Base-by-base conservation (phyloP, 768 basidiomycete species). In the Pisolithus marmoratus region DNA sequence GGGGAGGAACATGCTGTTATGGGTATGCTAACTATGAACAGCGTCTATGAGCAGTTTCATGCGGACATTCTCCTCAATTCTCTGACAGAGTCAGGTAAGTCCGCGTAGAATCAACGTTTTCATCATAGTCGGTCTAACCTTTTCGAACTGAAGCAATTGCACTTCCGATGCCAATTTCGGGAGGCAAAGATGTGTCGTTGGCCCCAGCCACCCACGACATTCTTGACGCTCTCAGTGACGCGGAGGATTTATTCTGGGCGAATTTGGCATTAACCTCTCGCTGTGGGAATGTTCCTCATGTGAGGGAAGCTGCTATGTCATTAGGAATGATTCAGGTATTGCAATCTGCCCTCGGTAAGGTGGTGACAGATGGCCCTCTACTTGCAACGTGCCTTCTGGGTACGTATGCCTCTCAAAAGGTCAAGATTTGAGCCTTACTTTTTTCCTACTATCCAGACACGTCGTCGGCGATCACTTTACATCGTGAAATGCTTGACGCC, bases 41-140 rank as follows among this genome's bases (percentile, higher is more conserved):
- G 84, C 24, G 87, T 87, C 1, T 84, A 94, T 58, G 77, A 78
- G 36, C 83, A 82, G 7, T 91, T 95, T 73, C 81, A 81, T 29
- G 77, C 82, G 0, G 94, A 97, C 63, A 88, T 96, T 73, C 89
- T 94, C 64, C 73, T 96, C 52, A 93, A 86, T 61, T 94, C 94
- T 17, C 71, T 97, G 22, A 80, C 86, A 0, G 95, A 98, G 64
- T 95, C 95, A 1, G 85, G 94, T 95, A 60, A 34, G 90, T 71
- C 15, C n/a, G 40, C 24, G 34, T 52, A 9, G 23, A 42, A 36
- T n/a, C 34, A 20, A 45, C 40, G n/a, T 52, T 26, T 43, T 48
- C 6, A 17, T 3, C 23, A 29, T 31, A 5, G 4, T 15, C 11
- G 8, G 31, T 14, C 31, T 69, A n/a, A 53, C 27, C 9, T 47